phyloP scores from a whole-genome alignment of 139 green algal genomes.

The Micromonas commoda region DNA sequence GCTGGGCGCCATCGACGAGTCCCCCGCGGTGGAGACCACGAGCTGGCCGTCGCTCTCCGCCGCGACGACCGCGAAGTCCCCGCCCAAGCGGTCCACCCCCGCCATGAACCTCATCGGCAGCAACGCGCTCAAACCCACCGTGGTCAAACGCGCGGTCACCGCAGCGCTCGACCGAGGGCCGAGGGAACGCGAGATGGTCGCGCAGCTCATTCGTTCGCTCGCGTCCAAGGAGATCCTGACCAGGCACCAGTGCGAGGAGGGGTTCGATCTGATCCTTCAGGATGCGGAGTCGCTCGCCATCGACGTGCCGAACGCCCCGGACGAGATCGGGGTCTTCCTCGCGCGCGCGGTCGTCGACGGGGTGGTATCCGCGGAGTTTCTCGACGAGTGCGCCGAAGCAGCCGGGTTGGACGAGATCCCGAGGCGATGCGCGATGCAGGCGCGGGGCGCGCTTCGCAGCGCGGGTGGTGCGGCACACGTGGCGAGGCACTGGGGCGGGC shows the following conservation, averaged over 20 bases:
- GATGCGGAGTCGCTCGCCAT: slow-evolving; percentile 59
- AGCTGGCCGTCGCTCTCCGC: too few relatives aligned
- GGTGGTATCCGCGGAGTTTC: slow-evolving; percentile 54
- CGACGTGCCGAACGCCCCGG: slow-evolving; percentile 62
- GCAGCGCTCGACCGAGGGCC: slow-evolving; percentile 2
- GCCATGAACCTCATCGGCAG: too few relatives aligned
- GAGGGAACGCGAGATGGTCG: slow-evolving; percentile 16
- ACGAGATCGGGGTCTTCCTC: slow-evolving; percentile 60
- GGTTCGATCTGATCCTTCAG: slow-evolving; percentile 31
- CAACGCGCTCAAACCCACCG: neutral
- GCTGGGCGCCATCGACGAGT: neutral
- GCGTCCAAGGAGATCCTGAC: neutral
- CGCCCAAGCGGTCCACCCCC: neutral
- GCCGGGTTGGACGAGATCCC: neutral
- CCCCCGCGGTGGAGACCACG: too few relatives aligned
- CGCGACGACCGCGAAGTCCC: too few relatives aligned
- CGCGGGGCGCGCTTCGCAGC: slow-evolving; percentile 38
- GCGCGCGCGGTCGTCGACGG: slow-evolving; percentile 67
- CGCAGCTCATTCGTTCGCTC: neutral
- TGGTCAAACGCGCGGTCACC: neutral
- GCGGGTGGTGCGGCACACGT: slow-evolving; percentile 57
- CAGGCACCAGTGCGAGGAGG: neutral
- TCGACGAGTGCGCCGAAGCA: slow-evolving; percentile 2
- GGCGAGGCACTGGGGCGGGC: slow-evolving; percentile 60
- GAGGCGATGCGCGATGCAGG: slow-evolving; percentile 17